These are phyloP conservation scores for Fusarium hainanense DNA, from an alignment of 2,329 filamentous ascomycete species.

Conservation along the genomic window DNA sequence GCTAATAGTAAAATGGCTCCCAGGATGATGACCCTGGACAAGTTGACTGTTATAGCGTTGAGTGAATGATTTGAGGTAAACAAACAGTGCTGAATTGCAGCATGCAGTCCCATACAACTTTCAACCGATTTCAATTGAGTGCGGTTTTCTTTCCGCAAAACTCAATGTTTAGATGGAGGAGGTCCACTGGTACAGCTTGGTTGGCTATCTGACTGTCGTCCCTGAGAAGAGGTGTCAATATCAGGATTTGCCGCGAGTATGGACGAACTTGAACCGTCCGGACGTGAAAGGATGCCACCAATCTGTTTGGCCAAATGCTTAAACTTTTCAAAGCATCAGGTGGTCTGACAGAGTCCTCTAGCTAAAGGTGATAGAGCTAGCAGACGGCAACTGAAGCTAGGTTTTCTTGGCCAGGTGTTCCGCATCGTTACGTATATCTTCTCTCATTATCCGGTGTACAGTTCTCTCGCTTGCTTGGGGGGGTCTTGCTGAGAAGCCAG, in stretches of 20 bases:
- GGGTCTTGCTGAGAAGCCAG: neutral
- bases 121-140: neutral
- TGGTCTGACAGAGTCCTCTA: neutral
- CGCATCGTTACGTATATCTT: neutral
- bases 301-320: neutral
- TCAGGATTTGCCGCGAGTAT: neutral
- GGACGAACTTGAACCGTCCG: neutral
- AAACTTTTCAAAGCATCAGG: neutral
- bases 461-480: neutral
- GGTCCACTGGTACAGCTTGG: neutral
- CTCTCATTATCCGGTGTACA: neutral
- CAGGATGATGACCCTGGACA: slow-evolving; percentile 29
- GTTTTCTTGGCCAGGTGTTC: neutral
- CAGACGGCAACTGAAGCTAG: neutral
- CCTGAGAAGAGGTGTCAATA: neutral
- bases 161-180: neutral
- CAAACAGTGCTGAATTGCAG: neutral
- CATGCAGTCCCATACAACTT: neutral
- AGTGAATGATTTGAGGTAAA: slow-evolving; percentile 17
- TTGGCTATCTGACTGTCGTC: neutral
- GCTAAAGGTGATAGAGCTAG: neutral
- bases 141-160: neutral
- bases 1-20: slow-evolving; percentile 34
- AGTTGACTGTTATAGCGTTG: slow-evolving; percentile 6
- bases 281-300: neutral